Evolutionary conservation across 2,329 filamentous ascomycete species (phyloP).

Genomic region (Pseudopyrenochaeta lycopersici): DNA sequence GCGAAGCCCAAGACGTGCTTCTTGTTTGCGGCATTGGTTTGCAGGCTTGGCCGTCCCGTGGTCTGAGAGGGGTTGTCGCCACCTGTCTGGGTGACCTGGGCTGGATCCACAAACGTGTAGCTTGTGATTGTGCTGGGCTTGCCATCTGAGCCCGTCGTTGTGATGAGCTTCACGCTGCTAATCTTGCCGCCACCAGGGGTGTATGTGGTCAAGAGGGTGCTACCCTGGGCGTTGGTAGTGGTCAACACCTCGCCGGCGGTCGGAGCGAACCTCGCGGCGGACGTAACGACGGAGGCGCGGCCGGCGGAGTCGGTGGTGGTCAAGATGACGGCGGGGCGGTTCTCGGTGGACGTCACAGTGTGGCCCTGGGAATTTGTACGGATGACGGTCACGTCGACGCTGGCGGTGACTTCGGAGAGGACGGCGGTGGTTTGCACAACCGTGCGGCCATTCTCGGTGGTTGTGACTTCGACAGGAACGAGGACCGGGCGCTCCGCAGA

Average conservation of each 20-base stretch:
- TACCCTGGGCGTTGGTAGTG: slow-evolving; percentile 51
- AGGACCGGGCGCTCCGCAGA: slow-evolving; percentile 38
- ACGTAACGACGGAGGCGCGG: slow-evolving; percentile 45
- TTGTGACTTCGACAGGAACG: slow-evolving; percentile 49
- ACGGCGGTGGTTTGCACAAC: slow-evolving; percentile 50
- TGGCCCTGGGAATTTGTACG: slow-evolving; percentile 52
- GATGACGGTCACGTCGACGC: slow-evolving; percentile 48
- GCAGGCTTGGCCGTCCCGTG: slow-evolving; percentile 46
- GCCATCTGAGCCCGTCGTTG: slow-evolving; percentile 43
- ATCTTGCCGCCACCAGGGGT: slow-evolving; percentile 55
- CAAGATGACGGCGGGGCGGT: slow-evolving; percentile 48
- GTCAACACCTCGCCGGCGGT: slow-evolving; percentile 54
- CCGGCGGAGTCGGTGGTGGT: slow-evolving; percentile 53
- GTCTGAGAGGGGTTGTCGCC: slow-evolving; percentile 11
- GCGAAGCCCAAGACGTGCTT: slow-evolving; percentile 24
- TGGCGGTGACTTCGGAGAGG: slow-evolving; percentile 52
- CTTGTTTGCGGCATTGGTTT: slow-evolving; percentile 46
- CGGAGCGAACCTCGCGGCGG: slow-evolving; percentile 40
- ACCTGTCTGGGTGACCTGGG: slow-evolving; percentile 22
- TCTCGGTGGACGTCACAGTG: slow-evolving; percentile 48
- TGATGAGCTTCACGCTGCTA: slow-evolving; percentile 50
- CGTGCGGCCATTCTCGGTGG: slow-evolving; percentile 49
- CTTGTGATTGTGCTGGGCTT: slow-evolving; percentile 54
- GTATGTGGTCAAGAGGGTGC: slow-evolving; percentile 57
- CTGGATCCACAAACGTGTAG: slow-evolving; percentile 53